Conservation (phyloP, 2,329 filamentous ascomycete genomes). For the Colletotrichum chlorophyti region DNA sequence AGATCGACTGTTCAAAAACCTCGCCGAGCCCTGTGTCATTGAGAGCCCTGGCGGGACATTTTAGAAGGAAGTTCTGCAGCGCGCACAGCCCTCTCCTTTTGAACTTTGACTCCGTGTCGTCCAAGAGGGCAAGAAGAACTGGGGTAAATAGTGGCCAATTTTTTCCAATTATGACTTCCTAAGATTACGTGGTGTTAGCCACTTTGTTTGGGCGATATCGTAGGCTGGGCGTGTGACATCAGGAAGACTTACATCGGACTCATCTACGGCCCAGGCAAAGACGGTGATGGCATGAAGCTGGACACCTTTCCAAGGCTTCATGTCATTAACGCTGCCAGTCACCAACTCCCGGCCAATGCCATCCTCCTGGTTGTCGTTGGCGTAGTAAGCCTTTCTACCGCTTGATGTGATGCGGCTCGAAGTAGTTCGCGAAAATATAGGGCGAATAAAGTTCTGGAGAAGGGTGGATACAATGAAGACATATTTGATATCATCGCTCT, state of each 20-base stretch:
- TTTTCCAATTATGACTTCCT: conserved; percentile 53
- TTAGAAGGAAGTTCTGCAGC: conserved; percentile 60
- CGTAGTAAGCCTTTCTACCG: conserved; percentile 60
- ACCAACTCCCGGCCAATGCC: background rate
- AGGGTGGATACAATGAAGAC: conserved; percentile 61
- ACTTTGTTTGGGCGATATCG: too few species aligned
- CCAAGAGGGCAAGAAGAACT: conserved; percentile 71
- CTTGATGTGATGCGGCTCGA: conserved; percentile 60
- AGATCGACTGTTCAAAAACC: conserved; percentile 73
- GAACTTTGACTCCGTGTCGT: conserved; percentile 63
- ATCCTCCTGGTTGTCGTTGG: conserved; percentile 37
- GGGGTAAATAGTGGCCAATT: conserved; percentile 76
- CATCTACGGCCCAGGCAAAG: conserved; percentile 65
- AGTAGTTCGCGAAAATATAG: conserved; percentile 67
- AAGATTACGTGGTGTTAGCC: conserved; percentile 15
- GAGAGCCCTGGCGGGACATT: conserved; percentile 61
- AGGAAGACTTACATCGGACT: conserved; percentile 49
- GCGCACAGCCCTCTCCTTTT: conserved; percentile 64
- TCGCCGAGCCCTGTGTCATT: conserved; percentile 67
- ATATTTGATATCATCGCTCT: conserved; percentile 13
- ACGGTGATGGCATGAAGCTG: conserved; percentile 38
- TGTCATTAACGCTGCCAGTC: conserved; percentile 30
- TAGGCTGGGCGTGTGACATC: too few species aligned
- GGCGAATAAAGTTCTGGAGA: conserved; percentile 69
- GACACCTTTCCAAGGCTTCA: conserved; percentile 66